Evolutionary conservation across 2,329 filamentous ascomycete genomes (phyloP).

Genomic region (Ampelomyces quisqualis): DNA sequence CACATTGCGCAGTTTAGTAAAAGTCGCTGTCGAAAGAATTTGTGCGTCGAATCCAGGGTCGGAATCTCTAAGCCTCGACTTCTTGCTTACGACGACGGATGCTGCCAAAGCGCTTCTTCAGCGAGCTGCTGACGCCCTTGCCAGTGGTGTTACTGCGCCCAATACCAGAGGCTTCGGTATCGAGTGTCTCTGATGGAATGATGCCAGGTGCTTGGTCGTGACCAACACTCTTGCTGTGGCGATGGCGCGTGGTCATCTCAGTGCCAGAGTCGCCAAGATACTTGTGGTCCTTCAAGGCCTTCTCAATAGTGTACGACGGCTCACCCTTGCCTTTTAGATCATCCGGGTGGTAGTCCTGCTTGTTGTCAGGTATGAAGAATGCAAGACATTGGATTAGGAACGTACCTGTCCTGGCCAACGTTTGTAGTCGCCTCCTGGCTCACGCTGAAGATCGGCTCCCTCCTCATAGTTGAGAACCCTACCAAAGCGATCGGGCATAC

Average conservation of each 20-base stretch:
- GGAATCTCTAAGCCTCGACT: constrained; percentile 20
- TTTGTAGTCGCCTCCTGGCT: constrained; percentile 77
- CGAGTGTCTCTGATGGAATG: constrained; percentile 30
- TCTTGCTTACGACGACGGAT: constrained; percentile 43
- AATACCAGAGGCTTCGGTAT: constrained; percentile 29
- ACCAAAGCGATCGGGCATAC: constrained; percentile 67
- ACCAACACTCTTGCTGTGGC: constrained; percentile 41
- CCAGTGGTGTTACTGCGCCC: constrained; percentile 42
- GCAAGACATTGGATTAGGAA: constrained; percentile 19
- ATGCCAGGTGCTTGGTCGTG: constrained; percentile 27
- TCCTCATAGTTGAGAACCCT: constrained; percentile 76
- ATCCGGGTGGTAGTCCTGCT: constrained; percentile 64
- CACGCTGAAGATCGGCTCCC: constrained; percentile 81
- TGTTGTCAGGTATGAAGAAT: constrained; percentile 7
- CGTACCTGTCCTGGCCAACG: constrained; percentile 72
- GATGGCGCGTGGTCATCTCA: constrained; percentile 47
- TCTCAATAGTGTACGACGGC: constrained; percentile 70
- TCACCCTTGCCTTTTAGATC: constrained; percentile 84
- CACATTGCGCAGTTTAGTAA: constrained; percentile 3
- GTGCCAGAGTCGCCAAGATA: constrained; percentile 44
- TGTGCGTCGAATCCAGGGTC: constrained; percentile 4
- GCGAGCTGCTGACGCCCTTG: constrained; percentile 38
- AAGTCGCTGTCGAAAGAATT: constrained; percentile 7
- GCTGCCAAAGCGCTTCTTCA: constrained; percentile 53
- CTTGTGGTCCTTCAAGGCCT: constrained; percentile 63